phyloP scores from a whole-genome alignment of 2,329 filamentous ascomycete genomes.

The Rhexocercosporidium sp. region DNA sequence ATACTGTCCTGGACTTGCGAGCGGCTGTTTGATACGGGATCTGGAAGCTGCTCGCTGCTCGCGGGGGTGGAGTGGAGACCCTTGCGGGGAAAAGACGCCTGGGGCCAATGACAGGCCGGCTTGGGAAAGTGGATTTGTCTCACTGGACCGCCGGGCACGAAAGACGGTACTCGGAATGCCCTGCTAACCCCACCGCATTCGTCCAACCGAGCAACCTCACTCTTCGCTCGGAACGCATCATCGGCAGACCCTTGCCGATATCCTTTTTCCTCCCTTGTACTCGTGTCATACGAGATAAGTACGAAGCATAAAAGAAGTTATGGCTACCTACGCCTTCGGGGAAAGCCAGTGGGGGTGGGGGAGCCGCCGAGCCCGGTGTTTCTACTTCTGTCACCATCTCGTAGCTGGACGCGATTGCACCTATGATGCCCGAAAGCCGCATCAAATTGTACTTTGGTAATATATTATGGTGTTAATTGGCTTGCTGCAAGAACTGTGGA shows the following conservation, averaged over 20 bases:
- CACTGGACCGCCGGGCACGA: constrained; percentile 18
- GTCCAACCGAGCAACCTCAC: neutral
- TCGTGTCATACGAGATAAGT: neutral
- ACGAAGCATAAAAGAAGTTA: neutral
- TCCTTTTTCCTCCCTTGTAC: neutral
- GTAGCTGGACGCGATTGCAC: no score
- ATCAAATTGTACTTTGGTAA: no score
- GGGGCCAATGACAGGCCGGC: neutral
- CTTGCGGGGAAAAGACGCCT: constrained; percentile 26
- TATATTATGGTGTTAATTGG: no score
- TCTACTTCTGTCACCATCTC: neutral
- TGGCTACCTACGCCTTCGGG: neutral
- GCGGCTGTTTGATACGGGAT: constrained; percentile 26
- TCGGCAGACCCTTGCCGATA: neutral
- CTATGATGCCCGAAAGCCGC: no score
- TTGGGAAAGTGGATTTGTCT: neutral
- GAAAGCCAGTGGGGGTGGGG: neutral
- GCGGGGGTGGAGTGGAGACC: constrained; percentile 17
- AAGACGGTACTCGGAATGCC: constrained; percentile 17
- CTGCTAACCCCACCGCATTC: neutral
- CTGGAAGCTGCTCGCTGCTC: constrained; percentile 15
- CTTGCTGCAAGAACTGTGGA: no score
- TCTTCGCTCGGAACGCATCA: neutral
- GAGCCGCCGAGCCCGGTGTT: no score
- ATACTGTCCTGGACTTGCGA: constrained; percentile 13